Percentiles rank a stretch among this genome's conserved stretches.
Evolutionary conservation across 768 basidiomycete genomes (phyloP).

Genomic region (Trametopsis cervina): DNA sequence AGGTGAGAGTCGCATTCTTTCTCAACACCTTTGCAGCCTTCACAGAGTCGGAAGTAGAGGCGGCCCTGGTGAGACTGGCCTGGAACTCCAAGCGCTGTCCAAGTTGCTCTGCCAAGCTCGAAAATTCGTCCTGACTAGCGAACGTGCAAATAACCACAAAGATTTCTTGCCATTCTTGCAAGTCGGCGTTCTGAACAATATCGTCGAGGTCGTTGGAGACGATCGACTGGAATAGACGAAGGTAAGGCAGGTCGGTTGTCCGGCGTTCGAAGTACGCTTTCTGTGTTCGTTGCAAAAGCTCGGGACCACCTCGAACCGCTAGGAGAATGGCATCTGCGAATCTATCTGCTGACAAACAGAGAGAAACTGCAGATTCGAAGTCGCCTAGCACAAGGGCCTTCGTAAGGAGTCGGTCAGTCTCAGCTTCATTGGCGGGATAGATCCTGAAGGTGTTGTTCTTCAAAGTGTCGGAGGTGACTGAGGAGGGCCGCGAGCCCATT

Average conservation of each 20-base stretch:
- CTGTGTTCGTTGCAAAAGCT: conserved; percentile 81
- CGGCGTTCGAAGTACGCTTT: conserved; percentile 88
- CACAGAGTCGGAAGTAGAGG: conserved; percentile 36
- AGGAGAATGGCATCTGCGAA: conserved; percentile 94
- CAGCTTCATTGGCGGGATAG: conserved; percentile 80
- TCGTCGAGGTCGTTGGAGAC: conserved; percentile 89
- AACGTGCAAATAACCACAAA: conserved; percentile 97
- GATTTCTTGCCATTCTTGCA: conserved; percentile 93
- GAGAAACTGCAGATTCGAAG: conserved; percentile 83
- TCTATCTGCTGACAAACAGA: conserved; percentile 83
- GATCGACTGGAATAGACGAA: conserved; percentile 91
- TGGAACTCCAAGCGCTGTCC: conserved; percentile 88
- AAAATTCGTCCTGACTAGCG: conserved; percentile 78
- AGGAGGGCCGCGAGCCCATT: conserved; percentile 84
- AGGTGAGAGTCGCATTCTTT: conserved; percentile 89
- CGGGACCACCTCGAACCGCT: conserved; percentile 85
- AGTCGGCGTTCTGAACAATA: conserved; percentile 92
- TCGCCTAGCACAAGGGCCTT: conserved; percentile 95
- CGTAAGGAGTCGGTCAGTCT: conserved; percentile 83
- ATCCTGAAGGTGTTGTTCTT: conserved; percentile 87
- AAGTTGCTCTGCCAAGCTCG: conserved; percentile 84
- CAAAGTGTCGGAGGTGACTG: conserved; percentile 62
- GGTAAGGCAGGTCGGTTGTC: conserved; percentile 71
- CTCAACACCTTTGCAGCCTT: conserved; percentile 47
- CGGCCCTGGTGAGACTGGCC: conserved; percentile 49